Base-by-base conservation (phyloP, 2,329 filamentous ascomycete species). In the Coniochaeta sp. region DNA sequence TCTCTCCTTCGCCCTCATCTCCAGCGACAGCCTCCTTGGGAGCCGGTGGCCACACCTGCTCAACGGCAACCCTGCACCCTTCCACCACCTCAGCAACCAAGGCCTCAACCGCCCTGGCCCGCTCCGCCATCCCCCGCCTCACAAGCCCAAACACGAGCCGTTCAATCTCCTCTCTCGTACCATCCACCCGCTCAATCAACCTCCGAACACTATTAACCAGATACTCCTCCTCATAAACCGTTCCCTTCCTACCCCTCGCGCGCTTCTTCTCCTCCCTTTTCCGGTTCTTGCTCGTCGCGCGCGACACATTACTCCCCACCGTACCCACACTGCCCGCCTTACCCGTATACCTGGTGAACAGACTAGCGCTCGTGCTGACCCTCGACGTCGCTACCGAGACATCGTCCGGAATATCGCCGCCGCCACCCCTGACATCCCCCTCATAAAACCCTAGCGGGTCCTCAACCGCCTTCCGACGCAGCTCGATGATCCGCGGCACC, bases 201-300 rank as follows among this genome's bases (percentile, higher is more conserved):
- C 95, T 81, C 14, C 88, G 84, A 38, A 98, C 87, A 66, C 89
- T 93, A 72, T 93, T 95, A 61, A 96, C 88, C 6, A 99, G 83
- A 73, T 99, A 99, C 74, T 98, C 95, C 71, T 98, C 93, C 73
- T 99, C 95, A 73, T 99, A 99, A 6, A 99, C 90, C 17, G 91
- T 96, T 12, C 95, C 95, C 79, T 98, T 98, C 73, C 96, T 93
- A 26, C 95, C 95, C 8, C 91, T 81, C 0, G 95, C 95, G 17
- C 93, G 86, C 82, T 99, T 99, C 73, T 96, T 87, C 79, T 99
- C 95, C 74, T 99, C 95, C 22, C 92, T 83, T 26, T 89, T 82
- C 58, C 92, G 86, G 70, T 96, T 97, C 79, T 95, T 96, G 70
- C 86, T 89, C 44, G 91, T 96, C 61, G 89, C 89, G 14, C 92